Conservation (phyloP, 1,284 basidiomycete species). For the Ustilago curta region DNA sequence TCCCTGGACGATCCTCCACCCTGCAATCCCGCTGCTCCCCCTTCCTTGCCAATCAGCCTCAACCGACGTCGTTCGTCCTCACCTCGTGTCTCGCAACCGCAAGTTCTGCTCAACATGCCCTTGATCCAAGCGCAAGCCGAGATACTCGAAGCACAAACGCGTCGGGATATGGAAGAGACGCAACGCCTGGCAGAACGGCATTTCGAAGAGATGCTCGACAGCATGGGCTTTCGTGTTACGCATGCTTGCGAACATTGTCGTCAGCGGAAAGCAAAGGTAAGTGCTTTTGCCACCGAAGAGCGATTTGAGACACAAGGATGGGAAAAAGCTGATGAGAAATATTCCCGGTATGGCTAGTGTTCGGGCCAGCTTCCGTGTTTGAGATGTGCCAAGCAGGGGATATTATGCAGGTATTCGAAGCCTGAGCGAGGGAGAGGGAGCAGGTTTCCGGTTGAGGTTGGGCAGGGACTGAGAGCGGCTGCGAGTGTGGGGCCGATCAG, state of each 20-base stretch:
- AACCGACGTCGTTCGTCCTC: not conserved
- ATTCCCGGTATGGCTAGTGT: constrained; percentile 18
- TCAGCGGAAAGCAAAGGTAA: constrained; percentile 45
- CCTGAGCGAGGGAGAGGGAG: constrained; percentile 9
- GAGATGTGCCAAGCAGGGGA: constrained; percentile 38
- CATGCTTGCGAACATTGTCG: constrained; percentile 51
- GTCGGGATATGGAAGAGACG: constrained; percentile 13
- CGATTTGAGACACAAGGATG: not conserved
- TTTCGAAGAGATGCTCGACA: constrained; percentile 31
- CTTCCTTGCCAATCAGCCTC: not conserved
- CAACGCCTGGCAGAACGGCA: constrained; percentile 25
- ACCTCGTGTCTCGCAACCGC: constrained; percentile 5
- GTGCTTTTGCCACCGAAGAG: not conserved
- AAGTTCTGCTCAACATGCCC: constrained; percentile 19
- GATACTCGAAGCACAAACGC: constrained; percentile 29
- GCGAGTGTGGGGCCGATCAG: constrained; percentile 19
- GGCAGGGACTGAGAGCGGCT: not conserved
- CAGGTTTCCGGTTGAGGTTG: not conserved
- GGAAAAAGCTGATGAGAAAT: not conserved
- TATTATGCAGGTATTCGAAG: constrained; percentile 33
- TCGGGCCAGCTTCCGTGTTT: constrained; percentile 39
- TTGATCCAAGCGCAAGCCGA: constrained; percentile 38
- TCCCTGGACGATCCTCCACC: too few relatives aligned
- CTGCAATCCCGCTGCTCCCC: not conserved
- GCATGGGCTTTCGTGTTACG: constrained; percentile 23